A percentile compares a stretch with the other conserved stretches of the same genome.
phyloP scores from a whole-genome alignment of 2,329 filamentous ascomycete genomes.

The Zalaria obscura region DNA sequence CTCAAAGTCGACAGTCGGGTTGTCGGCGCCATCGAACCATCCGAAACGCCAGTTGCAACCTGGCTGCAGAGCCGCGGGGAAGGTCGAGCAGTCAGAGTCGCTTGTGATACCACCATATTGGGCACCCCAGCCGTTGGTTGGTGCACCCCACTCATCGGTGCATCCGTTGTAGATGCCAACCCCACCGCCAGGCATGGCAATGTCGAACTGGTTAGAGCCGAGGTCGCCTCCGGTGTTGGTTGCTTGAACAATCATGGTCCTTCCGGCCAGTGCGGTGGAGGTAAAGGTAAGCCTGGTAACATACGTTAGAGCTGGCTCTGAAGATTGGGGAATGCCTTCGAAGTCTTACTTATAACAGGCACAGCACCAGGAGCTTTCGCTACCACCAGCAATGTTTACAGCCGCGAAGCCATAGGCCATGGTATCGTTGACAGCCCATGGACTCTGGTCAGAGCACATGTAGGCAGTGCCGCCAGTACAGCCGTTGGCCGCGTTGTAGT shows the following conservation, averaged over 20 bases:
- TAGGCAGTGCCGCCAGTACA: conserved; percentile 46
- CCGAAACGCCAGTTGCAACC: conserved; percentile 49
- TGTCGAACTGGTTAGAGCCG: conserved; percentile 43
- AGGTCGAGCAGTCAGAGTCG: conserved; percentile 32
- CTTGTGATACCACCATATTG: conserved; percentile 44
- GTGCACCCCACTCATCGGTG: conserved; percentile 26
- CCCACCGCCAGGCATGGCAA: conserved; percentile 38
- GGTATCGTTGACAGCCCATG: conserved; percentile 45
- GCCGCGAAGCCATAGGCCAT: conserved; percentile 53
- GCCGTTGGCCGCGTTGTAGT: conserved; percentile 33
- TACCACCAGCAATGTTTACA: conserved; percentile 39
- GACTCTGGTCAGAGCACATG: conserved; percentile 47
- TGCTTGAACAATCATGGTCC: conserved; percentile 50
- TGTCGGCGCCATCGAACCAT: conserved; percentile 46
- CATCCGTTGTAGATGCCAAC: conserved; percentile 39
- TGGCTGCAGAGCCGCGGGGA: conserved; percentile 39
- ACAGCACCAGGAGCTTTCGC: conserved; percentile 51
- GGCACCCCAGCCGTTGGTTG: conserved; percentile 38
- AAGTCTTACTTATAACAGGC: conserved; percentile 41
- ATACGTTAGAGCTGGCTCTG: neutral
- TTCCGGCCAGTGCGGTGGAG: conserved; percentile 39
- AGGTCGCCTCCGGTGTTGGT: conserved; percentile 49
- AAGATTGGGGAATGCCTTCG: neutral
- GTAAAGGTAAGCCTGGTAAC: conserved; percentile 38
- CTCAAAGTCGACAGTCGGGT: conserved; percentile 28